A percentile compares a stretch with the other conserved stretches of the same genome.
Conservation (phyloP, 495 filamentous ascomycete species). For the Hapsidospora chrysogenum region DNA sequence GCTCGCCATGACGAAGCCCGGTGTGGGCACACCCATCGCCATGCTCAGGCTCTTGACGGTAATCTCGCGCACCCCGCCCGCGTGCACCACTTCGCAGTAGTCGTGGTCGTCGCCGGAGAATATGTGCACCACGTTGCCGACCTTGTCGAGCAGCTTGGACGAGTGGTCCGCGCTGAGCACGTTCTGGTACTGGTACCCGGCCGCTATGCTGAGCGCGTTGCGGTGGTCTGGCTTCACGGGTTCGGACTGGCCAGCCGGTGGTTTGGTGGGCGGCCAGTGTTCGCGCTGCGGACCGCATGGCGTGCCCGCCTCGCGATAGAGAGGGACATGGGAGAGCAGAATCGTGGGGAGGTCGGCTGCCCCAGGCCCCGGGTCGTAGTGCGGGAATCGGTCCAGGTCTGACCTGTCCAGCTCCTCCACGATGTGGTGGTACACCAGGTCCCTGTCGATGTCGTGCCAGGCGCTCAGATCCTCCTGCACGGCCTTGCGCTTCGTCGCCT, state of each 20-base stretch:
- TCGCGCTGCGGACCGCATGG: constrained; percentile 87
- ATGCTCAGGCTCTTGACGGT: constrained; percentile 88
- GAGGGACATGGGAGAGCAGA: constrained; percentile 77
- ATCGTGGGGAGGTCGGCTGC: constrained; percentile 57
- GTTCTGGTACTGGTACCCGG: constrained; percentile 94
- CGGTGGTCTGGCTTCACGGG: constrained; percentile 50
- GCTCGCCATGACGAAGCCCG: constrained; percentile 76
- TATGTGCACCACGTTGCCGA: constrained; percentile 60
- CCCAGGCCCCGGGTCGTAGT: constrained; percentile 18
- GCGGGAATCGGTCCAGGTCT: constrained; percentile 21
- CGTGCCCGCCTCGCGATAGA: constrained; percentile 64
- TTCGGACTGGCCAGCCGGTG: constrained; percentile 32
- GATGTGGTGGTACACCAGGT: constrained; percentile 30
- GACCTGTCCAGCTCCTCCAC: constrained; percentile 29
- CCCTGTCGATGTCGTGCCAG: constrained; percentile 29
- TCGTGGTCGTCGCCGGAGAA: constrained; percentile 98
- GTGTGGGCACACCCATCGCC: constrained; percentile 90
- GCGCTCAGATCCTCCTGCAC: constrained; percentile 37
- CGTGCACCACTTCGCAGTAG: constrained; percentile 81
- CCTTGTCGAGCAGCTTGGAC: constrained; percentile 46
- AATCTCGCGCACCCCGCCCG: constrained; percentile 60
- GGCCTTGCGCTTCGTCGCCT: constrained; percentile 30
- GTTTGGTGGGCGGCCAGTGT: constrained; percentile 51
- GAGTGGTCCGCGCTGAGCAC: constrained; percentile 65
- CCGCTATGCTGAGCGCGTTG: constrained; percentile 56